These are phyloP conservation scores for Phoma sp. DNA, from an alignment of 2,329 filamentous ascomycete species.

Conservation along the genomic window DNA sequence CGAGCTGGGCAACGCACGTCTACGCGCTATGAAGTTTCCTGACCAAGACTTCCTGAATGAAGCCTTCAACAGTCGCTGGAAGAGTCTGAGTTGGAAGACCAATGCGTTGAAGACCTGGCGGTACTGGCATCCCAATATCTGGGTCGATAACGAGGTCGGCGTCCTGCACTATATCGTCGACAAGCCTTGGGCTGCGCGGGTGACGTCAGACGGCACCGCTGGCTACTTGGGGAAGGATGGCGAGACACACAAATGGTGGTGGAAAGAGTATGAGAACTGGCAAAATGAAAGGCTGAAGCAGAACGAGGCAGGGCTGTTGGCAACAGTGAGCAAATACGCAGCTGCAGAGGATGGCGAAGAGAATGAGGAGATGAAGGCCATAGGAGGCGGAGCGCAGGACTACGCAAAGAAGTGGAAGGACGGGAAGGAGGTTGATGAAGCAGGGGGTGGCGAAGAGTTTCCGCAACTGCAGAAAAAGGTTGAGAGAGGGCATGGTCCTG, in stretches of 20 bases:
- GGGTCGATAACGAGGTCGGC: constrained; percentile 56
- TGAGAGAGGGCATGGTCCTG: constrained; percentile 39
- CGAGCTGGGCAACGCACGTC: constrained; percentile 37
- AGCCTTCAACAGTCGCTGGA: constrained; percentile 55
- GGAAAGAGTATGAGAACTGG: constrained; percentile 55
- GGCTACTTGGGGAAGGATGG: constrained; percentile 60
- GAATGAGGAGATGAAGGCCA: constrained; percentile 38
- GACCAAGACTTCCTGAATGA: constrained; percentile 61
- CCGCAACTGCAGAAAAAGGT: constrained; percentile 17
- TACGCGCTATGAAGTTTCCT: constrained; percentile 57
- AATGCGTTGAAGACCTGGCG: constrained; percentile 62
- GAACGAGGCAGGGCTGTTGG: constrained; percentile 28
- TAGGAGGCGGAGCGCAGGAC: constrained; percentile 40
- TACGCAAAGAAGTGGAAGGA: constrained; percentile 38
- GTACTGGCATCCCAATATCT: constrained; percentile 60
- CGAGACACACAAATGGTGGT: constrained; percentile 61
- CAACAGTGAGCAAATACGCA: constrained; percentile 29
- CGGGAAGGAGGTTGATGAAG: constrained; percentile 10
- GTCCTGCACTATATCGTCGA: constrained; percentile 62
- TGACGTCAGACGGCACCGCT: constrained; percentile 50
- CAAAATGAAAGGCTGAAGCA: constrained; percentile 29
- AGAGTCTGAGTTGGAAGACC: constrained; percentile 55
- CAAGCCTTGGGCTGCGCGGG: constrained; percentile 59
- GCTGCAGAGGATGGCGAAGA: constrained; percentile 28
- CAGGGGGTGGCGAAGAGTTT: constrained; percentile 5